phyloP scores from a whole-genome alignment of 1,139 yeast species.

The Spencermartinsiella ligniputridi region DNA sequence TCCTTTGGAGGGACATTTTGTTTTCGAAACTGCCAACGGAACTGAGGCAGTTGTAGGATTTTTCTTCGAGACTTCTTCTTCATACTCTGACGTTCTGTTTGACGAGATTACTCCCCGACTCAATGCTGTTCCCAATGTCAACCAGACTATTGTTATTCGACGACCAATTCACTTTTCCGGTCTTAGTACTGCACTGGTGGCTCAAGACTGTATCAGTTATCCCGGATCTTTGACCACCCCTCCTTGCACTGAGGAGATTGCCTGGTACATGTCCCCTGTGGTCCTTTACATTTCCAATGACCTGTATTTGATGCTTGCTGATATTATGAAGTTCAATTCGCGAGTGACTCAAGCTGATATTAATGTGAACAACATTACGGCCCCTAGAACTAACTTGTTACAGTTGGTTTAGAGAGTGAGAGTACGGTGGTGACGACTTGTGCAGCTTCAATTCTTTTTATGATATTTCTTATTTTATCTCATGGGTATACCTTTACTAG shows the following conservation, averaged over 20 bases:
- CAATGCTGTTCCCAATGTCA: not conserved
- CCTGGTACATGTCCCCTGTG: conserved; percentile 3
- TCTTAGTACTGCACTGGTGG: not conserved
- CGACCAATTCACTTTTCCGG: conserved; percentile 3
- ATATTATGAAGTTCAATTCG: conserved; percentile 6
- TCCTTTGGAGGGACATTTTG: conserved; percentile 10
- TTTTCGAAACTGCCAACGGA: conserved; percentile 1
- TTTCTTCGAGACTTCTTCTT: conserved; percentile 5
- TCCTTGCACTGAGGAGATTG: conserved; percentile 10
- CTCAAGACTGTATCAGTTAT: conserved; percentile 3
- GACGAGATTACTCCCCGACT: conserved; percentile 5
- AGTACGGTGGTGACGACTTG: not conserved
- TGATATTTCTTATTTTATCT: no score
- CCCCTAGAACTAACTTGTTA: not conserved
- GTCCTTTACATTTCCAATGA: conserved; percentile 2
- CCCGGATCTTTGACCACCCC: conserved; percentile 11
- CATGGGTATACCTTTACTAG: no score
- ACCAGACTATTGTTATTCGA: conserved; percentile 3
- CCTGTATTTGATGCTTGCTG: not conserved
- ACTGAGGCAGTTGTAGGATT: conserved; percentile 6
- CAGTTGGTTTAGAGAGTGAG: not conserved
- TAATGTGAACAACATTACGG: not conserved
- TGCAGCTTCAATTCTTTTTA: no score
- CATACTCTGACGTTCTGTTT: conserved; percentile 1
- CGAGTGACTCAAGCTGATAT: conserved; percentile 7